Evolutionary conservation across 2,329 filamentous ascomycete genomes (phyloP), one percentile per base, ranked within the genome.

Genomic region (Blastomyces emzantsi): DNA sequence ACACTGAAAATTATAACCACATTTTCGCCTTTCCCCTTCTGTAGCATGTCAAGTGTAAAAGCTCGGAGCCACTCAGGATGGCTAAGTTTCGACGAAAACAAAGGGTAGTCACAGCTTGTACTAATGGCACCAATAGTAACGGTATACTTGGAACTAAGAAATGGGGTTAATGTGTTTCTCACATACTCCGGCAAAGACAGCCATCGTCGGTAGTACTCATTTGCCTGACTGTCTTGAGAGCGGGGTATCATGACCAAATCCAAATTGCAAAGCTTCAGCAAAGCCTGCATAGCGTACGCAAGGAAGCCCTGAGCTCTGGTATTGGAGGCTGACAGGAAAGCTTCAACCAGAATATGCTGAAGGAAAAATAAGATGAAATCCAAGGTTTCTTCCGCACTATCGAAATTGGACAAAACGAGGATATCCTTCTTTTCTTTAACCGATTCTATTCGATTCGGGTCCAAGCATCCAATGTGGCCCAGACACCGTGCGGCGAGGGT

Each of bases 281-380:
- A 82, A 70, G 96, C 89, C 75, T 99, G 94, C 87, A 99, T 97
- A 1, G 89, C 90, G 75, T 90, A 99, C 1, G 93, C 93, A 22
- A 99, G 81, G 72, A 95, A 96, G 0, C 92, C 92, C 74, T 97
- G 94, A 6, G 92, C 83, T 67, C 86, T 87, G 1, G 92, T 89
- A 73, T 97, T 95, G 0, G 89, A 94, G 1, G 90, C 89, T 0
- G 93, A 96, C 54, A 96, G 80, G 72, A 99, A 99, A 0, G 92
- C 89, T 65, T 92, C 92, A 33, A 97, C 91, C 13, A 99, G 80
- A 8, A 96, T 88, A 71, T 95, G 84, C 70, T 96, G 88, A 19
- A 99, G 81, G 57, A 96, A 82, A 70, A 92, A 92, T 51, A 94
- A 81, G 8, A 91, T 85, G 74, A 97, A 99, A 66, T 94, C 87